phyloP scores from a whole-genome alignment of 2,329 filamentous ascomycete genomes.

The Corynespora cassiicola region DNA sequence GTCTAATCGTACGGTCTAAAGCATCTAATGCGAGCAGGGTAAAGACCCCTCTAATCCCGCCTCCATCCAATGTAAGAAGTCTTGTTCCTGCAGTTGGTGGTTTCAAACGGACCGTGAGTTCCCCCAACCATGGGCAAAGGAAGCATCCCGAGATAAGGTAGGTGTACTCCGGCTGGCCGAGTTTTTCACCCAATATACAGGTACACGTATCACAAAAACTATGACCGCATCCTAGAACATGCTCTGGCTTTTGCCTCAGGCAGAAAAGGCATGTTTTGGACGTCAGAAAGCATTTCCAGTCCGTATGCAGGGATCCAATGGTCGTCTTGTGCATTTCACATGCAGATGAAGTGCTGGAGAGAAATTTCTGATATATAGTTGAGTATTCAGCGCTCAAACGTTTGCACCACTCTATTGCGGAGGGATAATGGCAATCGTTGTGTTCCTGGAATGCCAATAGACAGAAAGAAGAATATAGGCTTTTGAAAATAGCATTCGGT shows the following conservation, averaged over 20 bases:
- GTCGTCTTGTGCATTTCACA: conserved; percentile 6
- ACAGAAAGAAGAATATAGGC: background rate
- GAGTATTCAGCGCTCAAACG: conserved; percentile 6
- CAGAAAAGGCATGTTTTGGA: conserved; percentile 14
- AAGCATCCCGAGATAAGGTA: conserved; percentile 16
- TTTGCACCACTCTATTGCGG: conserved; percentile 3
- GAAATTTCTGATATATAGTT: conserved; percentile 5
- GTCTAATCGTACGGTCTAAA: conserved; percentile 12
- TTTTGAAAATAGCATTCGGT: conserved; percentile 1
- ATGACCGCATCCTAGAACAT: conserved; percentile 16
- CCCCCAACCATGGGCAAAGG: conserved; percentile 10
- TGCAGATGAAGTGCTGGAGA: conserved; percentile 10
- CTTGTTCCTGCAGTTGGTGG: conserved; percentile 15
- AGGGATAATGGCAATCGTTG: background rate
- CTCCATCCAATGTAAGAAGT: conserved; percentile 20
- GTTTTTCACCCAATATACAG: conserved; percentile 10
- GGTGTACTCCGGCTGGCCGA: conserved; percentile 12
- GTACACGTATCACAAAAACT: conserved; percentile 14
- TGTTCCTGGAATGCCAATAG: conserved; percentile 4
- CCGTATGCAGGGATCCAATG: conserved; percentile 7
- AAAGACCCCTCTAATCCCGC: conserved; percentile 15
- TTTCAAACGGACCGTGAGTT: conserved; percentile 14
- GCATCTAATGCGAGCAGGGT: conserved; percentile 16
- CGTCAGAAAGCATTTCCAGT: conserved; percentile 14
- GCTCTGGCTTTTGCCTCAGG: conserved; percentile 12